phyloP scores from a whole-genome alignment of 2,329 filamentous ascomycete species.

The Chrysoporthe cubensis region DNA sequence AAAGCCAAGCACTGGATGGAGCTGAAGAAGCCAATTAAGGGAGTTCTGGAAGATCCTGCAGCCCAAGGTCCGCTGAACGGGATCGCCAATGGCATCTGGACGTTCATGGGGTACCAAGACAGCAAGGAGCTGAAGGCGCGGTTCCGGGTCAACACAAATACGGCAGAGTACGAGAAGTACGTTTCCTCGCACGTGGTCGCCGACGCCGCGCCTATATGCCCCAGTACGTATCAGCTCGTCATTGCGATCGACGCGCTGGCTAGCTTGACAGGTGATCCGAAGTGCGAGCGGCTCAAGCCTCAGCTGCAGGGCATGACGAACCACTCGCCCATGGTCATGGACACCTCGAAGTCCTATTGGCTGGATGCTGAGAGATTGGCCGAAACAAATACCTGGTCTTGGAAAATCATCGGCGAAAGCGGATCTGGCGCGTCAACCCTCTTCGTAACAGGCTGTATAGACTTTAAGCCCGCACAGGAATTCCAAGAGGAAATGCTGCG shows the following conservation, averaged over 20 bases:
- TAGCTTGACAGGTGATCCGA: slow-evolving; percentile 37
- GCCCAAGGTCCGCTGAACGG: background rate
- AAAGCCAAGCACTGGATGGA: slow-evolving; percentile 44
- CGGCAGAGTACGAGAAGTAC: slow-evolving; percentile 39
- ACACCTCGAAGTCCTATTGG: slow-evolving; percentile 34
- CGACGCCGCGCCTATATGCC: slow-evolving; percentile 42
- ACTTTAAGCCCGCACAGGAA: background rate
- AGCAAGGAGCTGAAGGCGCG: slow-evolving; percentile 30
- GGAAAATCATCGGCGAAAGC: slow-evolving; percentile 31
- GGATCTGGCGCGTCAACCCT: background rate
- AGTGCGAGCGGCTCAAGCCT: slow-evolving; percentile 32
- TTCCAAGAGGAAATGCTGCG: slow-evolving; percentile 33
- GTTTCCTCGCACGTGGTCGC: slow-evolving; percentile 46
- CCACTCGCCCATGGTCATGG: slow-evolving; percentile 40
- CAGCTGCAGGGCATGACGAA: slow-evolving; percentile 37
- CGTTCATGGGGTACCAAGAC: slow-evolving; percentile 29
- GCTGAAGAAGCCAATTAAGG: slow-evolving; percentile 33
- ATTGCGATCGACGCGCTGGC: slow-evolving; percentile 39
- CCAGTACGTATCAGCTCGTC: slow-evolving; percentile 42
- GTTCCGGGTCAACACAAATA: slow-evolving; percentile 47
- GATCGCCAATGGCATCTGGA: slow-evolving; percentile 27
- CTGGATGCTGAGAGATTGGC: slow-evolving; percentile 34
- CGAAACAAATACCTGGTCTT: slow-evolving; percentile 33
- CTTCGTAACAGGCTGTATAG: background rate
- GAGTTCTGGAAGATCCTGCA: slow-evolving; percentile 33